These are phyloP conservation scores for Luffa aegyptiaca DNA, from an alignment of 306 rosid genomes.

Conservation along the genomic window DNA sequence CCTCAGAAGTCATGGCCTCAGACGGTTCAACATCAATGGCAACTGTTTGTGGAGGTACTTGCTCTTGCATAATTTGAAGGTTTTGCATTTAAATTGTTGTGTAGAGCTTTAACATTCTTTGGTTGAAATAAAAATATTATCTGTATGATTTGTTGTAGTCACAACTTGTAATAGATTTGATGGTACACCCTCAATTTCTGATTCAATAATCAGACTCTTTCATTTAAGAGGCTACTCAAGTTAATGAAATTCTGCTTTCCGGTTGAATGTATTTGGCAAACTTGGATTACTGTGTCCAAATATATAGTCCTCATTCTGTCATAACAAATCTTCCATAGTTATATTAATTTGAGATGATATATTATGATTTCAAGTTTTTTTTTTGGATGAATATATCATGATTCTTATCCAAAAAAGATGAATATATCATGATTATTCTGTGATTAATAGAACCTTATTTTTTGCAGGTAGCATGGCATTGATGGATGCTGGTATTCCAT, in stretches of 20 bases:
- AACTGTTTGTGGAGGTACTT: conserved; percentile 90
- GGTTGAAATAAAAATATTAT: neutral
- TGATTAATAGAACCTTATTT: conserved; percentile 11
- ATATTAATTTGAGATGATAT: neutral
- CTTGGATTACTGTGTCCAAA: neutral
- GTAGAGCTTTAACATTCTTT: neutral
- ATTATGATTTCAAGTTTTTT: neutral
- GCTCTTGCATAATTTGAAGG: neutral
- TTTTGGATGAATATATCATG: no score
- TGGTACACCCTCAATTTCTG: neutral
- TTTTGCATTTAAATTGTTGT: neutral
- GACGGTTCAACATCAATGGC: conserved; percentile 99
- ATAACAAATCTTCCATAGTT: neutral
- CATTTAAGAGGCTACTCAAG: neutral
- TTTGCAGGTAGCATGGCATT: conserved; percentile 81
- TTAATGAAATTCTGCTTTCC: neutral
- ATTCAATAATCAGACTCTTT: neutral
- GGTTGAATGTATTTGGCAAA: neutral
- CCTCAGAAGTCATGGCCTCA: conserved; percentile 96
- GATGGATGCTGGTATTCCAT: conserved; percentile 94
- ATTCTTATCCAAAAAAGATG: no score
- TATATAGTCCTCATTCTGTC: neutral
- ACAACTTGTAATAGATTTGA: neutral
- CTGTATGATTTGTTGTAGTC: neutral
- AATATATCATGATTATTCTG: neutral